Conservation (phyloP, 2,329 filamentous ascomycete species). For the Aureobasidium leucospermi region DNA sequence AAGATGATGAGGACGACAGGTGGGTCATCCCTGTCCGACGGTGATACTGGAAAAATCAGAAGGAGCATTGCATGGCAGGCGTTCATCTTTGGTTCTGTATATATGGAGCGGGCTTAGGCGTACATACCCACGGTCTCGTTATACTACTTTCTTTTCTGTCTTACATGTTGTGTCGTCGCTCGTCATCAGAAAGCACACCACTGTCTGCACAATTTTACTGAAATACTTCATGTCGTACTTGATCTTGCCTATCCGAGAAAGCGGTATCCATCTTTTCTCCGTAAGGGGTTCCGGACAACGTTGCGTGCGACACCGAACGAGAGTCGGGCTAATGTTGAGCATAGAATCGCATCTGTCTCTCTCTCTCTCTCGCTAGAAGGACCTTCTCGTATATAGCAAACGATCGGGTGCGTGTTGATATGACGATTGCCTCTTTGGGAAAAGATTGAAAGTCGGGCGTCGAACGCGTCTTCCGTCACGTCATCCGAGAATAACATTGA, state of each 20-base stretch:
- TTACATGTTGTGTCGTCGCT: too few species aligned
- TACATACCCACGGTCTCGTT: neutral
- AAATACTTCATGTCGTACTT: neutral
- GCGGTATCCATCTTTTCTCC: too few species aligned
- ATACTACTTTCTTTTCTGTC: neutral
- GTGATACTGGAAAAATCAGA: neutral
- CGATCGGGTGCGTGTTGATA: too few species aligned
- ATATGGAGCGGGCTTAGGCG: neutral
- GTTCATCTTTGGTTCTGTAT: neutral
- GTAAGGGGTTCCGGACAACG: too few species aligned
- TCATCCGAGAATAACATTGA: neutral
- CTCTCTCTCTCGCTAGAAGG: too few species aligned
- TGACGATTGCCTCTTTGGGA: neutral
- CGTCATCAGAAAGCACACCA: too few species aligned
- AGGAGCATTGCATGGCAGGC: neutral
- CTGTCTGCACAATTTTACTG: neutral
- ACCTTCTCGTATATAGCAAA: too few species aligned
- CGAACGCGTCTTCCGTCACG: neutral
- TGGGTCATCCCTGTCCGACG: slow-evolving; percentile 7
- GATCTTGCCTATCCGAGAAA: too few species aligned
- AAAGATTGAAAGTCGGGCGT: neutral
- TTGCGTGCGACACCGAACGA: too few species aligned
- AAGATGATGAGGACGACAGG: slow-evolving; percentile 27
- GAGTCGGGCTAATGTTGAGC: too few species aligned
- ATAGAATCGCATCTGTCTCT: too few species aligned